Conservation (phyloP, 805 yeast species). For the Wickerhamomyces pijperi region DNA sequence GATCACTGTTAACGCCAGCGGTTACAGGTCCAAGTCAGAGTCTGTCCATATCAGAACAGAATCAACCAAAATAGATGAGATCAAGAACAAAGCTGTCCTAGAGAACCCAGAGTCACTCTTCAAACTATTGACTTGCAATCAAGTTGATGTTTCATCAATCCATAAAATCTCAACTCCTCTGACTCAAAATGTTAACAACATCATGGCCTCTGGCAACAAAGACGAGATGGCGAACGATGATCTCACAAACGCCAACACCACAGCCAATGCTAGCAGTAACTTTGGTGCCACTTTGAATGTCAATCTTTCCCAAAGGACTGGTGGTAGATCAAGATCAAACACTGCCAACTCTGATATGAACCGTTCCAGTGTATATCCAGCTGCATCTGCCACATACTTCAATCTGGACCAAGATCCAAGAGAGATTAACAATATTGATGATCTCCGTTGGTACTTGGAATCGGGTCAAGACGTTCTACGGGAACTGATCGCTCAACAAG, state of each 20-base stretch:
- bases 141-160: constrained; percentile 19
- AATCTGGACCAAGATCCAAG: constrained; percentile 9
- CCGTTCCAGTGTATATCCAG: background rate
- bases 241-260: background rate
- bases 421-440: constrained; percentile 28
- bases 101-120: constrained; percentile 29
- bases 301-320: background rate
- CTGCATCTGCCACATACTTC: background rate
- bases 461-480: constrained; percentile 30
- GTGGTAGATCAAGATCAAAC: constrained; percentile 23
- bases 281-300: constrained; percentile 11
- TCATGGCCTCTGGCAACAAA: background rate
- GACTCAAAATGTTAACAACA: constrained; percentile 2
- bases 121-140: constrained; percentile 22
- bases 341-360: constrained; percentile 17
- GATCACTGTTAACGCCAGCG: constrained; percentile 28
- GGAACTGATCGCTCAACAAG: constrained; percentile 22
- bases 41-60: constrained; percentile 31
- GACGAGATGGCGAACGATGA: background rate
- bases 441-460: constrained; percentile 29
- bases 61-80: constrained; percentile 12
- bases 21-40: constrained; percentile 29
- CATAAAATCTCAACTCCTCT: constrained; percentile 11
- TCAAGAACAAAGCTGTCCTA: constrained; percentile 14
- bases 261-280: constrained; percentile 13